phyloP scores from a whole-genome alignment of 2,329 filamentous ascomycete genomes.

The Aspergillus vadensis region DNA sequence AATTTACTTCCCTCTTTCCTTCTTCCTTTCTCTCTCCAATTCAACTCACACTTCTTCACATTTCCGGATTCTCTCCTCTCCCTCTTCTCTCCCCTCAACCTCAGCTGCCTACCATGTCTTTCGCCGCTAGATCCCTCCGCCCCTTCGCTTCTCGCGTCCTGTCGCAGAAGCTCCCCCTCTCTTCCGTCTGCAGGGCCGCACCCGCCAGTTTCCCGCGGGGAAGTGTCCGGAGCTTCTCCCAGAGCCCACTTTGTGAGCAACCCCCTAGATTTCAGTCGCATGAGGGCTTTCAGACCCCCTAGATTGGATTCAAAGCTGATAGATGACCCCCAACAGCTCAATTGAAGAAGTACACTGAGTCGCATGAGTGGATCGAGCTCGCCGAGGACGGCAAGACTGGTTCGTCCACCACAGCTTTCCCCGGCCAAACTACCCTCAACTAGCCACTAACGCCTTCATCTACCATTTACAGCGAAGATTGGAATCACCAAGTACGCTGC shows the following conservation, averaged over 20 bases:
- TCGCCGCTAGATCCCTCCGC: constrained; percentile 38
- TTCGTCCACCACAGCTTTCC: constrained; percentile 18
- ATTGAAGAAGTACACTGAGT: constrained; percentile 85
- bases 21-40: constrained; percentile 14
- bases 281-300: constrained; percentile 3
- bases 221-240: constrained; percentile 44
- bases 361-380: constrained; percentile 97
- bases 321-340: constrained; percentile 34
- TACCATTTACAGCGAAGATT: constrained; percentile 56
- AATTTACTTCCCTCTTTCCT: constrained; percentile 15
- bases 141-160: constrained; percentile 41
- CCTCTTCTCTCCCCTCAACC: constrained; percentile 11
- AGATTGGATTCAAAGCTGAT: not conserved
- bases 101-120: constrained; percentile 36
- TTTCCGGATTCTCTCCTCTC: constrained; percentile 1
- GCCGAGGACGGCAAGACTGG: constrained; percentile 79
- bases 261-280: constrained; percentile 2
- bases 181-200: constrained; percentile 33
- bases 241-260: constrained; percentile 43
- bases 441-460: not conserved
- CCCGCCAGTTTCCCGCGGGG: constrained; percentile 46
- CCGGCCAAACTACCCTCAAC: not conserved
- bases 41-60: not conserved
- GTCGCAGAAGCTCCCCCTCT: constrained; percentile 39
- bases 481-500: constrained; percentile 93